Percentiles rank a stretch among this genome's conserved stretches.
phyloP scores from a whole-genome alignment of 306 rosid genomes.

The Glycine soja region DNA sequence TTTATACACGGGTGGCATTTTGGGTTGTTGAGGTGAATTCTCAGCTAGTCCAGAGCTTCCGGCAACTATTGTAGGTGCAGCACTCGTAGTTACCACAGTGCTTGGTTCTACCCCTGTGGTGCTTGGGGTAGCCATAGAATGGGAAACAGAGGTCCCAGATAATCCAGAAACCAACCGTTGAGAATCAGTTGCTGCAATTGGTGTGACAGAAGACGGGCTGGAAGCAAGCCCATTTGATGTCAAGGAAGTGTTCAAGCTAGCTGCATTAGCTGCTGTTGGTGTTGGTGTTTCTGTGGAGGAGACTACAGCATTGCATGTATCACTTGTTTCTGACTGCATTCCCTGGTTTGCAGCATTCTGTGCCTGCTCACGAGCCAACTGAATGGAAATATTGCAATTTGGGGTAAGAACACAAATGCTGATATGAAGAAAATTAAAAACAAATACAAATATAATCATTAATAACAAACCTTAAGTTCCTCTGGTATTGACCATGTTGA shows the following conservation, averaged over 20 bases:
- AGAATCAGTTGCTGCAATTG: conserved; percentile 69
- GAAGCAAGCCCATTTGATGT: conserved; percentile 61
- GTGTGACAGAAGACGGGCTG: conserved; percentile 83
- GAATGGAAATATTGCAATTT: conserved; percentile 50
- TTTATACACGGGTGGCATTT: conserved; percentile 59
- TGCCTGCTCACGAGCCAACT: conserved; percentile 97
- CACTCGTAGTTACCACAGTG: conserved; percentile 52
- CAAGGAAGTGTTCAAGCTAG: conserved; percentile 45
- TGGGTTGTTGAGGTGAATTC: conserved; percentile 53
- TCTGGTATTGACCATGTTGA: conserved; percentile 99
- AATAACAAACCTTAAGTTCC: conserved; percentile 78
- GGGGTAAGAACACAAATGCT: conserved; percentile 23
- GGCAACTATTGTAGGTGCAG: conserved; percentile 56
- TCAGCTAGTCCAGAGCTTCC: conserved; percentile 67
- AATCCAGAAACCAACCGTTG: conserved; percentile 63
- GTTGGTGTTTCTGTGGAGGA: conserved; percentile 50
- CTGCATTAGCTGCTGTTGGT: conserved; percentile 55
- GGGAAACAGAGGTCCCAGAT: conserved; percentile 54
- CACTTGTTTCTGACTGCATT: conserved; percentile 60
- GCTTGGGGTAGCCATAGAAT: conserved; percentile 54
- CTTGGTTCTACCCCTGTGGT: conserved; percentile 58
- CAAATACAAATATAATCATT: conserved; percentile 37
- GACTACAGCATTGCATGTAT: conserved; percentile 55
- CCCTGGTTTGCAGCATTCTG: conserved; percentile 70
- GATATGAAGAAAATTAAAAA: neutral